Conservation (phyloP, 176 grass and related monocot species). For the Oryza longistaminata region DNA sequence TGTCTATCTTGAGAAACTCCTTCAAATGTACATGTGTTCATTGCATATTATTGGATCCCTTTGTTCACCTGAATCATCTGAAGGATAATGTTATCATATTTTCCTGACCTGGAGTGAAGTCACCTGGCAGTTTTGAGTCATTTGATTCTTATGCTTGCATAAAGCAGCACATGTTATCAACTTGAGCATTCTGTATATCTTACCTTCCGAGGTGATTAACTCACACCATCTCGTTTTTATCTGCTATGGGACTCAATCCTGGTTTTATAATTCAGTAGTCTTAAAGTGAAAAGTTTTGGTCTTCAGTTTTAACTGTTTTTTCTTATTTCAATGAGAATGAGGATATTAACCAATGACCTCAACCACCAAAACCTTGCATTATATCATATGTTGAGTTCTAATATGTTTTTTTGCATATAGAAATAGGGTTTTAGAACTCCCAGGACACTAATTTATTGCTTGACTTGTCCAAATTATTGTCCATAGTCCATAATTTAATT, state of each 20-base stretch:
- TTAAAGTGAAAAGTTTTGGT: not conserved
- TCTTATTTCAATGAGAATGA: not conserved
- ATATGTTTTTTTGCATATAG: not conserved
- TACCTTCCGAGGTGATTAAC: not conserved
- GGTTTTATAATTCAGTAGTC: not conserved
- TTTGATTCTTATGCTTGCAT: conserved; percentile 16
- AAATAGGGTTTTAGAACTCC: not conserved
- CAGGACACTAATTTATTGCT: not conserved
- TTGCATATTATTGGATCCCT: not conserved
- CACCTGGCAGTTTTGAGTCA: not conserved
- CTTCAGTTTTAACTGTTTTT: not conserved
- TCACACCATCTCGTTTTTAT: not conserved
- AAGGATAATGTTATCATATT: not conserved
- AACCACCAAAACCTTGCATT: no score
- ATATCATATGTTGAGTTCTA: not conserved
- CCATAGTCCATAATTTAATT: not conserved
- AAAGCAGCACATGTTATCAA: not conserved
- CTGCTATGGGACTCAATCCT: not conserved
- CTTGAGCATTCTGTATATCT: not conserved
- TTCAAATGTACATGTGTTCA: not conserved
- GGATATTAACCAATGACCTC: not conserved
- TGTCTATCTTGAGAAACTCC: conserved; percentile 5
- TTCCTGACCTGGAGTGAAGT: not conserved
- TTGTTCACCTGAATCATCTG: not conserved
- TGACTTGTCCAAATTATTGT: not conserved